These are phyloP conservation scores for Corymbia maculata DNA, from an alignment of 345 rosid genomes.

Conservation along the genomic window DNA sequence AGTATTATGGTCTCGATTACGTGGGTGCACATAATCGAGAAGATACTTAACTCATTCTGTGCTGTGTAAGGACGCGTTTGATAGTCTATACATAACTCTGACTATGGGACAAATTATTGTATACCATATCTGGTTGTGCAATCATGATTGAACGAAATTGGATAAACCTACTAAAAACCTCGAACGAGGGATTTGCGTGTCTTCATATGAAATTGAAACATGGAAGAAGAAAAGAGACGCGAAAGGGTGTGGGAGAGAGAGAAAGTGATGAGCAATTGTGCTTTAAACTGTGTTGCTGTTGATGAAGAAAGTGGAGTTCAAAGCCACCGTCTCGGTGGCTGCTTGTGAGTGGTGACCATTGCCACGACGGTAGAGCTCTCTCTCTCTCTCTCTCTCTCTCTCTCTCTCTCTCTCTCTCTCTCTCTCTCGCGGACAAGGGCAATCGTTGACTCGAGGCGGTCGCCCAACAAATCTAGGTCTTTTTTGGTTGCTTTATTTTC, in stretches of 20 bases:
- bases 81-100: background rate
- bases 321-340: too few species aligned
- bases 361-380: background rate
- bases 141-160: background rate
- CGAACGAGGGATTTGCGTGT: background rate
- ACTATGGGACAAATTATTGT: background rate
- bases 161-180: background rate
- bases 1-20: background rate
- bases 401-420: too few species aligned
- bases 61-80: background rate
- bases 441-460: background rate
- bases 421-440: background rate
- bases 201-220: background rate
- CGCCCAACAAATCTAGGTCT: background rate
- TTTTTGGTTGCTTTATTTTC: background rate
- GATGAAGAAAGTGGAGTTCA: too few species aligned
- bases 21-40: background rate
- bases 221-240: background rate
- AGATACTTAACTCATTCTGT: background rate
- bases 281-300: too few species aligned
- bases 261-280: too few species aligned
- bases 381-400: too few species aligned
- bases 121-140: background rate
- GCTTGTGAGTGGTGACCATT: too few species aligned
- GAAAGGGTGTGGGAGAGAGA: background rate